A percentile compares a stretch with the other conserved stretches of the same genome.
Conservation (phyloP, 371 early-diverging fungal species). For the Encephalitozoon intestinalis region DNA sequence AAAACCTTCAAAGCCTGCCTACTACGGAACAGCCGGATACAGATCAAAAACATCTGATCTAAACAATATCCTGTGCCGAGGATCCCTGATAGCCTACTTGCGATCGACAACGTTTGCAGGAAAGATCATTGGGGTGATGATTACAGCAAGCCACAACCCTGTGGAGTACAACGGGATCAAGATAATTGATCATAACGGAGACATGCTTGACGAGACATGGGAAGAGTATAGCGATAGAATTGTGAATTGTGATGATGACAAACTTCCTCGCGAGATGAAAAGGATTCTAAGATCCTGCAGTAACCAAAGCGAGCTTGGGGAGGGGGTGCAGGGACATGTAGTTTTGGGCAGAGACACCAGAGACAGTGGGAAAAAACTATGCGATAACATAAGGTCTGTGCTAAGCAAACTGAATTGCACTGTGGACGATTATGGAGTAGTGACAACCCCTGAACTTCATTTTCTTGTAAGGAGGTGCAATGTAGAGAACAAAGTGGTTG, state of each 20-base stretch:
- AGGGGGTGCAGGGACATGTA: conserved; percentile 38
- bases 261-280: conserved; percentile 64
- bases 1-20: conserved; percentile 23
- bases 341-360: conserved; percentile 59
- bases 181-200: conserved; percentile 90
- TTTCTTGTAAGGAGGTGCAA: conserved; percentile 43
- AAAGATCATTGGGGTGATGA: conserved; percentile 85
- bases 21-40: conserved; percentile 62
- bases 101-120: conserved; percentile 76
- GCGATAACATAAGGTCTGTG: conserved; percentile 70
- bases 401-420: conserved; percentile 67
- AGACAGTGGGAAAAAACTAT: conserved; percentile 75
- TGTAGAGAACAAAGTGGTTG: background rate
- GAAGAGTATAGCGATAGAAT: conserved; percentile 78
- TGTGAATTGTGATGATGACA: conserved; percentile 72
- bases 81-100: conserved; percentile 78
- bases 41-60: conserved; percentile 36
- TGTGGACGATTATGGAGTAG: conserved; percentile 72
- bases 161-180: conserved; percentile 95
- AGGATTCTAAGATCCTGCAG: conserved; percentile 67
- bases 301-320: conserved; percentile 65
- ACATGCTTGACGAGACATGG: conserved; percentile 92
- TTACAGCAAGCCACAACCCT: conserved; percentile 97
- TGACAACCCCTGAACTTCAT: conserved; percentile 67
- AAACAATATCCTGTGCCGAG: conserved; percentile 68